These are phyloP conservation scores for Pseudomonodictys pantanalensis DNA, from an alignment of 495 filamentous ascomycete species.

Conservation along the genomic window DNA sequence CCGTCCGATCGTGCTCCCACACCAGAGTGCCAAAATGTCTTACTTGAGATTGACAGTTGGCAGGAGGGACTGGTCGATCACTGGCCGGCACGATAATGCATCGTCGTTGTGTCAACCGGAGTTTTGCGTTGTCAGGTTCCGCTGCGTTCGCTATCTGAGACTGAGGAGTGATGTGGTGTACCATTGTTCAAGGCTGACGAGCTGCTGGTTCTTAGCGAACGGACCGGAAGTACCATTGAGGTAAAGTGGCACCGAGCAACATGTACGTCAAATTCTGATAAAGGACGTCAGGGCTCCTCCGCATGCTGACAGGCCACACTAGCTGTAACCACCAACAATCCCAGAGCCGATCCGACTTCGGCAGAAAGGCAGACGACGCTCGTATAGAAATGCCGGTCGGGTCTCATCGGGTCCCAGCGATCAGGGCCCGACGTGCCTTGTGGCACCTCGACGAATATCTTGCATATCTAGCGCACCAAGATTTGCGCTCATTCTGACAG, in stretches of 20 bases:
- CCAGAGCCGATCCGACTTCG: too few species aligned
- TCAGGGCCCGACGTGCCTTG: neutral
- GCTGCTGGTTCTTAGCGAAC: neutral
- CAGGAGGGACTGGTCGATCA: too few species aligned
- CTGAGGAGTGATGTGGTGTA: neutral
- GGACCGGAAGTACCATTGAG: neutral
- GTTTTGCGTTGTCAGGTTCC: neutral
- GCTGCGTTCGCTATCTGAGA: slow-evolving; percentile 15
- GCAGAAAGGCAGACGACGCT: too few species aligned
- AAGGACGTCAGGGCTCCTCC: too few species aligned
- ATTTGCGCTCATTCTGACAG: neutral
- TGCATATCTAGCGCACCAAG: neutral
- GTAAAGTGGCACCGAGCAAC: neutral
- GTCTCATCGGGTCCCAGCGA: too few species aligned
- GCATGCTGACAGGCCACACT: too few species aligned
- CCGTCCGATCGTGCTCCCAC: neutral
- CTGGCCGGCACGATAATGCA: neutral
- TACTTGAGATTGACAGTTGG: too few species aligned
- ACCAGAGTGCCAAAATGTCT: neutral
- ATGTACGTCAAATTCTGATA: too few species aligned
- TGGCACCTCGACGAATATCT: neutral
- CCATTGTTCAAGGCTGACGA: neutral
- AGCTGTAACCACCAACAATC: too few species aligned
- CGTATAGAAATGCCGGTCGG: too few species aligned
- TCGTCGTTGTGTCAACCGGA: neutral